Conservation (phyloP, 2,329 filamentous ascomycete genomes). For the Aspergillus jensenii region DNA sequence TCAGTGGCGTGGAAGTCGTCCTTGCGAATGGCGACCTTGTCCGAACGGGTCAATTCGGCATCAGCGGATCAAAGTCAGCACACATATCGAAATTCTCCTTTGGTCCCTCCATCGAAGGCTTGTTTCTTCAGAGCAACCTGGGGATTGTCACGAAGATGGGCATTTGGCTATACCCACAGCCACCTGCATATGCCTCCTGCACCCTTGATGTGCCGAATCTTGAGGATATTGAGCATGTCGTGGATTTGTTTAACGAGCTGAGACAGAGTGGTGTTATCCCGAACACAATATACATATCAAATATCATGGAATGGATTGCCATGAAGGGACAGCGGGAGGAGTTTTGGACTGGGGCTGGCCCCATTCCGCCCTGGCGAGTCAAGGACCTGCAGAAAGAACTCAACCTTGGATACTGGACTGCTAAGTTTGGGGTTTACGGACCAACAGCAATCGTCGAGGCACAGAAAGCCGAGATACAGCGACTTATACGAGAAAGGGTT, state of each 20-base stretch:
- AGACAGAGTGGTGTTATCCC: neutral
- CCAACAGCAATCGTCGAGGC: constrained; percentile 13
- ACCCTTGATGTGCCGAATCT: neutral
- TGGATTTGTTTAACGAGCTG: neutral
- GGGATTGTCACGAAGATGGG: constrained; percentile 20
- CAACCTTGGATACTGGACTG: constrained; percentile 11
- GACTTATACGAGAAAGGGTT: neutral
- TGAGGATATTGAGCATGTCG: neutral
- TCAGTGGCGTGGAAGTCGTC: constrained; percentile 16
- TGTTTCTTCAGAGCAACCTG: constrained; percentile 19
- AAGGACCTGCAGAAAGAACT: constrained; percentile 7
- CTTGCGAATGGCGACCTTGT: constrained; percentile 10
- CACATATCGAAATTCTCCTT: neutral
- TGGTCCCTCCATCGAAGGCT: neutral
- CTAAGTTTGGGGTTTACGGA: neutral
- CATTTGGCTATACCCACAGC: constrained; percentile 7
- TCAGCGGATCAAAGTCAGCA: neutral
- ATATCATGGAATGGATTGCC: neutral
- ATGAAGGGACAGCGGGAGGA: neutral
- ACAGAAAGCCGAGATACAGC: neutral
- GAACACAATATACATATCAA: neutral
- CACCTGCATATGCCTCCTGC: neutral
- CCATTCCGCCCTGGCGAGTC: neutral
- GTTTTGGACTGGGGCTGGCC: neutral
- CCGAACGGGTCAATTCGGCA: constrained; percentile 12